These are phyloP conservation scores for Avicennia marina DNA, from an alignment of 257 asterid species.

Conservation along the genomic window DNA sequence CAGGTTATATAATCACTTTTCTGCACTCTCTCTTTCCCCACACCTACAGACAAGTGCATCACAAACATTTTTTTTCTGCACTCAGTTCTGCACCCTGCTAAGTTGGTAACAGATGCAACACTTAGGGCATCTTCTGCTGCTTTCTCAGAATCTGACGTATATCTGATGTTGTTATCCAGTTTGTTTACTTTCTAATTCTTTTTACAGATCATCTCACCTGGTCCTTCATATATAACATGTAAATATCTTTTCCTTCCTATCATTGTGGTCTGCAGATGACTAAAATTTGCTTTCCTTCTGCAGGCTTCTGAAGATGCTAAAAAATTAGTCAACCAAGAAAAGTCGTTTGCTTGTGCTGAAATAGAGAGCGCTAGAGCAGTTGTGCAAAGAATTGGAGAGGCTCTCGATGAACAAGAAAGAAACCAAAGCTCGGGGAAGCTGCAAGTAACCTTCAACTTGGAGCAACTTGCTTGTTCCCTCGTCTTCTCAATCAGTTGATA, in stretches of 20 bases:
- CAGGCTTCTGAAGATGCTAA: slow-evolving; percentile 99
- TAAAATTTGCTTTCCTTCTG: slow-evolving; percentile 1
- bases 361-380: slow-evolving; percentile 96
- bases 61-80: too few relatives aligned
- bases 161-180: too few relatives aligned
- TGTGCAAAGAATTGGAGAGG: slow-evolving; percentile 91
- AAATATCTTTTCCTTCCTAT: too few relatives aligned
- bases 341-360: slow-evolving; percentile 99
- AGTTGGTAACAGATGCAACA: too few relatives aligned
- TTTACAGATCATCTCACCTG: too few relatives aligned
- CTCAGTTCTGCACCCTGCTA: too few relatives aligned
- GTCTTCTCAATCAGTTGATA: neutral
- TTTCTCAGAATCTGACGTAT: too few relatives aligned
- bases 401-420: slow-evolving; percentile 90
- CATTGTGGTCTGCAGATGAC: neutral
- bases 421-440: slow-evolving; percentile 66
- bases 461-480: neutral
- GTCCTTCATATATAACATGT: too few relatives aligned
- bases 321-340: slow-evolving; percentile 91
- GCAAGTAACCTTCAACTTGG: slow-evolving; percentile 26
- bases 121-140: too few relatives aligned
- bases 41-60: too few relatives aligned
- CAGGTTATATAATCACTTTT: slow-evolving; percentile 44
- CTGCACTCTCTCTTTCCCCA: neutral
- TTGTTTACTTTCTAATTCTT: too few relatives aligned